Percentiles rank a stretch among this genome's conserved stretches.
phyloP scores from a whole-genome alignment of 2,329 filamentous ascomycete genomes.

The Colletotrichum brevisporum region DNA sequence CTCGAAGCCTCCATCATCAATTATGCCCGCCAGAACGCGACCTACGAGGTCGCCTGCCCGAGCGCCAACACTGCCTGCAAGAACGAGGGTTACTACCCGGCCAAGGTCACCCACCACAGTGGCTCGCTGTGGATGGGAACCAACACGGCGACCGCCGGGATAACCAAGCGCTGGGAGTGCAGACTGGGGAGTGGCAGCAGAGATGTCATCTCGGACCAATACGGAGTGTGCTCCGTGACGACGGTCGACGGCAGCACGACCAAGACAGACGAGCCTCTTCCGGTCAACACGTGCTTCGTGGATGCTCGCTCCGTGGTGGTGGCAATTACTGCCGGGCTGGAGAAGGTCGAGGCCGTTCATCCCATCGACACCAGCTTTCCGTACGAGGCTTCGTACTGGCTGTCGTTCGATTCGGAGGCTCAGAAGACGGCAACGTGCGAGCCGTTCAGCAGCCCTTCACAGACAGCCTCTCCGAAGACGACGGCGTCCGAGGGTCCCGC shows the following conservation, averaged over 20 bases:
- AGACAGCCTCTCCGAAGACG: neutral
- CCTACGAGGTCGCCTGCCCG: slow-evolving; percentile 26
- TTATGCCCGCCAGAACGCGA: slow-evolving; percentile 1
- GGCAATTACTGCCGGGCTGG: slow-evolving; percentile 30
- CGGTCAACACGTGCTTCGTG: slow-evolving; percentile 28
- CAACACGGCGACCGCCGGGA: slow-evolving; percentile 29
- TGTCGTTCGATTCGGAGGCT: slow-evolving; percentile 5
- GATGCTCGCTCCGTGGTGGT: slow-evolving; percentile 25
- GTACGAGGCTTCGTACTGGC: slow-evolving; percentile 2
- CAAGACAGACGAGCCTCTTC: neutral
- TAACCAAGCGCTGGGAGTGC: slow-evolving; percentile 28
- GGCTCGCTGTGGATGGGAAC: slow-evolving; percentile 27
- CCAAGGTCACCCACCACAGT: slow-evolving; percentile 10
- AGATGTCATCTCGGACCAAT: slow-evolving; percentile 14
- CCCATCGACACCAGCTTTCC: neutral
- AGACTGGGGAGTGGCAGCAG: slow-evolving; percentile 8
- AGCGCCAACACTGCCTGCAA: slow-evolving; percentile 19
- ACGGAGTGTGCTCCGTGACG: slow-evolving; percentile 23
- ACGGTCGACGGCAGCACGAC: slow-evolving; percentile 13
- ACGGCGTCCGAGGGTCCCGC: neutral
- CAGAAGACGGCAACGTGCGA: slow-evolving; percentile 8
- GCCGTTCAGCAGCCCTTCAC: slow-evolving; percentile 17
- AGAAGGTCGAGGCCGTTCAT: slow-evolving; percentile 18
- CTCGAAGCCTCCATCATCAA: slow-evolving; percentile 33
- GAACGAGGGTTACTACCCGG: slow-evolving; percentile 32